A percentile compares a stretch with the other conserved stretches of the same genome.
These are phyloP conservation scores for Xylaria sp. DNA, from an alignment of 2,329 filamentous ascomycete species.

Conservation along the genomic window DNA sequence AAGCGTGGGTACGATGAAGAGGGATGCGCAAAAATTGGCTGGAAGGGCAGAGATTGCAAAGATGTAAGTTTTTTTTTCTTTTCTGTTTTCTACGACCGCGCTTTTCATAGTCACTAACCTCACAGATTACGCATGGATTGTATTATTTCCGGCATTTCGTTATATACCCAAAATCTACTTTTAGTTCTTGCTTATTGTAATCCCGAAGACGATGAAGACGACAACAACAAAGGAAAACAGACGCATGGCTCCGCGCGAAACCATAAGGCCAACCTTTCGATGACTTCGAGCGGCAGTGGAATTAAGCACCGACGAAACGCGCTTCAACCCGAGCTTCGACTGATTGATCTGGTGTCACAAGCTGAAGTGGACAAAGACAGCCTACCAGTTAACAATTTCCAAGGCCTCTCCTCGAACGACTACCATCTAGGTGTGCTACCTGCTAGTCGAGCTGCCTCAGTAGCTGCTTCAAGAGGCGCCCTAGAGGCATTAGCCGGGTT, in stretches of 20 bases:
- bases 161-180: constrained; percentile 92
- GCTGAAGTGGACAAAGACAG: constrained; percentile 87
- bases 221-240: constrained; percentile 49
- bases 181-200: constrained; percentile 90
- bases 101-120: constrained; percentile 37
- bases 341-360: constrained; percentile 88
- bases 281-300: constrained; percentile 60
- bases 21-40: constrained; percentile 71
- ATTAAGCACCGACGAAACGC: constrained; percentile 77
- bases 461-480: constrained; percentile 69
- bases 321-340: constrained; percentile 82
- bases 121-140: constrained; percentile 89
- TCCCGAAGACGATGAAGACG: constrained; percentile 69
- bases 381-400: constrained; percentile 83
- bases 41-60: constrained; percentile 90
- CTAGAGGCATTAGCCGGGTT: constrained; percentile 76
- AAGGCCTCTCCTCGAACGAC: constrained; percentile 83
- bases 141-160: constrained; percentile 93
- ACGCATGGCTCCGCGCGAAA: constrained; percentile 39
- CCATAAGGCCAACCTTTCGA: constrained; percentile 52
- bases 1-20: constrained; percentile 67
- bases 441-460: constrained; percentile 69
- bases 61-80: constrained; percentile 65
- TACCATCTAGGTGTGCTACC: constrained; percentile 89
- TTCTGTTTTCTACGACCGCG: background rate